Evolutionary conservation across 768 basidiomycete genomes (phyloP), one percentile per base, ranked within the genome.

Genomic region (Mycena galericulata): DNA sequence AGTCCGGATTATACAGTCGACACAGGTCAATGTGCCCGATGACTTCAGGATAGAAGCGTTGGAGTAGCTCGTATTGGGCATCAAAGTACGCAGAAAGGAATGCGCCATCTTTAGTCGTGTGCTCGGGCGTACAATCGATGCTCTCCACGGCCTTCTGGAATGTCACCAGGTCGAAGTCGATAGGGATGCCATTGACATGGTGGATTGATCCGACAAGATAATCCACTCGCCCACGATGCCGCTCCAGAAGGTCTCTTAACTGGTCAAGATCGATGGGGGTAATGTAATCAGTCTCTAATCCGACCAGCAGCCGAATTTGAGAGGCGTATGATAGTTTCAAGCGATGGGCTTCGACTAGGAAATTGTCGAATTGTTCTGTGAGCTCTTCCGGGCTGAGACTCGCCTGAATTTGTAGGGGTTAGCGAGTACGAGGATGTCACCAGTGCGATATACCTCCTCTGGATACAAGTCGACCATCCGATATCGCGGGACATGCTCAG

Each of bases 21-120:
- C 95, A 97, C 0, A 99, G 87, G 80, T 99, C 97, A 71, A 98
- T 84, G 79, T 99, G 98, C 2, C 96, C 98, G 58, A 99, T 85
- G 54, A 99, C 84, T 77, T 97, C 95, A 20, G 98, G 98, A 60
- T 85, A 87, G 77, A 94, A 90, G 27, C 87, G 86, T 51, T 81
- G 74, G 43, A 99, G 69, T 50, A 99, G 79, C 45, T 86, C 82
- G 78, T 86, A 89, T 73, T 99, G 97, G 12, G 90, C 88, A 75
- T 98, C 96, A 69, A 99, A 92, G 81, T 98, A 99, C 15, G 84
- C 77, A 15, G 79, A 84, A 7, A 94, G 82, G 74, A 92, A 88
- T 14, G 74, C 67, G 77, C 78, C 78, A 46, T 75, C 60, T 50
- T 79, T 78, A 43, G 75, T 66, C 40, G 61, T 30, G 29, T 62